Conservation (phyloP, 2,329 filamentous ascomycete genomes). For the Pseudogymnoascus pannorum region DNA sequence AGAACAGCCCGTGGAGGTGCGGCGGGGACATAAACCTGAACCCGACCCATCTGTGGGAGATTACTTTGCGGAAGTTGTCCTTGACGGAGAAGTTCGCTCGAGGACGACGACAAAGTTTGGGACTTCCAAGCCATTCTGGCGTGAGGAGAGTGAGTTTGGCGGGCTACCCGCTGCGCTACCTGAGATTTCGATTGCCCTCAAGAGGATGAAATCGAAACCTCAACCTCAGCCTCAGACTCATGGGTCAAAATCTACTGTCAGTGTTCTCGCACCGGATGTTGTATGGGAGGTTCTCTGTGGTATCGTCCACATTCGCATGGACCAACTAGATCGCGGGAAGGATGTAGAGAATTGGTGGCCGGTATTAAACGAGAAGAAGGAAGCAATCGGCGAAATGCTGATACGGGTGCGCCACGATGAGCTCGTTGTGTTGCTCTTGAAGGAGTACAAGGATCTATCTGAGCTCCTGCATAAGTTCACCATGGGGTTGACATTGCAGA, state of each 20-base stretch:
- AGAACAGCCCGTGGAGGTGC: constrained; percentile 17
- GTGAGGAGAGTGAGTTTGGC: constrained; percentile 70
- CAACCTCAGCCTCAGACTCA: constrained; percentile 30
- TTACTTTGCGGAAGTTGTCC: constrained; percentile 70
- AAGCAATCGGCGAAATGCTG: constrained; percentile 74
- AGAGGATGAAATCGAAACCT: constrained; percentile 39
- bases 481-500: constrained; percentile 74
- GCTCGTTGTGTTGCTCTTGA: constrained; percentile 76
- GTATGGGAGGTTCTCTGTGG: constrained; percentile 52
- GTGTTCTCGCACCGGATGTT: constrained; percentile 20
- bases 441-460: constrained; percentile 77
- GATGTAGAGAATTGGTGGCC: constrained; percentile 86
- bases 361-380: constrained; percentile 67
- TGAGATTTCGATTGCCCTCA: constrained; percentile 63
- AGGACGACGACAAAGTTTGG: constrained; percentile 65
- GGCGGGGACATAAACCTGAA: constrained; percentile 25
- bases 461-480: constrained; percentile 80
- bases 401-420: constrained; percentile 81
- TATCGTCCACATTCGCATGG: constrained; percentile 66
- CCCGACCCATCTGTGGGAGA: constrained; percentile 51
- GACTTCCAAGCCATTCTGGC: constrained; percentile 72
- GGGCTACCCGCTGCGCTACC: constrained; percentile 66
- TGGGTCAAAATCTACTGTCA: constrained; percentile 26
- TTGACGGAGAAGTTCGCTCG: constrained; percentile 72
- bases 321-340: constrained; percentile 68